Conservation (phyloP, 2,329 filamentous ascomycete genomes). For the Diaporthe sp. region DNA sequence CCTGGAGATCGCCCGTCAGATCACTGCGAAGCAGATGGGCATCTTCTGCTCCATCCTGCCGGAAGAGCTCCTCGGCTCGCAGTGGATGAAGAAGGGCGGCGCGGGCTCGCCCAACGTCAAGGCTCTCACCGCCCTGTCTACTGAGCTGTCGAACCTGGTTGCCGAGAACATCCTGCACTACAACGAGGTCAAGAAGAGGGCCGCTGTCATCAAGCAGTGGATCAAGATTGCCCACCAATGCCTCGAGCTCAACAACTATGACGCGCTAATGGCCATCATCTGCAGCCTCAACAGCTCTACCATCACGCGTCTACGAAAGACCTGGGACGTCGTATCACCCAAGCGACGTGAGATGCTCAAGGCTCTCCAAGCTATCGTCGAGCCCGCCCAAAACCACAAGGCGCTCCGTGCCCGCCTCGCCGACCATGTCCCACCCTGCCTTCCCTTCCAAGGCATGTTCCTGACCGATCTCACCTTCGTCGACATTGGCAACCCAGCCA, state of each 20-base stretch:
- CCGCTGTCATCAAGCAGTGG: constrained; percentile 95
- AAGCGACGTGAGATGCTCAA: constrained; percentile 88
- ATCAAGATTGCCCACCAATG: constrained; percentile 93
- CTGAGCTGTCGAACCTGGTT: constrained; percentile 91
- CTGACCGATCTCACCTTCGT: constrained; percentile 96
- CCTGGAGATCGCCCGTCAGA: constrained; percentile 89
- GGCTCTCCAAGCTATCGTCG: constrained; percentile 85
- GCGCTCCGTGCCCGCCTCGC: constrained; percentile 86
- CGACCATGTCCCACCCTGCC: constrained; percentile 89
- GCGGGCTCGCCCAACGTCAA: constrained; percentile 89
- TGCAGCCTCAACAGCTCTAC: constrained; percentile 94
- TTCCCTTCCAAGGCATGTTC: constrained; percentile 97
- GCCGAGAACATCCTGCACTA: constrained; percentile 91
- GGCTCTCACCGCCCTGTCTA: constrained; percentile 93
- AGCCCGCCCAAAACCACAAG: constrained; percentile 92
- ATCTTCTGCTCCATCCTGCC: constrained; percentile 94
- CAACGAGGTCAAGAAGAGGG: constrained; percentile 93
- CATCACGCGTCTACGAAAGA: constrained; percentile 87
- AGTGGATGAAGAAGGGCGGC: constrained; percentile 92
- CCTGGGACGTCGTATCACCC: constrained; percentile 89
- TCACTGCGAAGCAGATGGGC: constrained; percentile 91
- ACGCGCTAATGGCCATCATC: constrained; percentile 96
- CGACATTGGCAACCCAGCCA: constrained; percentile 91
- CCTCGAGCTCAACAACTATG: constrained; percentile 93
- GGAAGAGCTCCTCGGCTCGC: constrained; percentile 89